These are phyloP conservation scores for Malassezia slooffiae DNA, from an alignment of 1,284 basidiomycete species.

Conservation along the genomic window DNA sequence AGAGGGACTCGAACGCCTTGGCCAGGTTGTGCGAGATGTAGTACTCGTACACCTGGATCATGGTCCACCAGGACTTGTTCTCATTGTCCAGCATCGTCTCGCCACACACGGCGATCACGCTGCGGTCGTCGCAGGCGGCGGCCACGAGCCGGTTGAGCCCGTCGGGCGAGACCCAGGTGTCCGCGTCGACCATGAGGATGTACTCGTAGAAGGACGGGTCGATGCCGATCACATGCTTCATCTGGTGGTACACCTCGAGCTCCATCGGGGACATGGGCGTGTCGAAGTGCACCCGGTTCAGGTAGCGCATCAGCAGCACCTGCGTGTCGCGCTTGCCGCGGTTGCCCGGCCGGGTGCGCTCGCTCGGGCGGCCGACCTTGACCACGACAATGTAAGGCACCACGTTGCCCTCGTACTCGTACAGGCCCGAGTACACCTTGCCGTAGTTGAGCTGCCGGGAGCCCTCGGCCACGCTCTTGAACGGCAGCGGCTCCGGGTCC, in stretches of 20 bases:
- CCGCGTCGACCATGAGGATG: slow-evolving; percentile 89
- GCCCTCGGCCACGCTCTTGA: slow-evolving; percentile 85
- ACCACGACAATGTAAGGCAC: slow-evolving; percentile 93
- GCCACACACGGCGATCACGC: slow-evolving; percentile 81
- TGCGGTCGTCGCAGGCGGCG: slow-evolving; percentile 75
- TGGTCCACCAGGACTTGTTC: slow-evolving; percentile 85
- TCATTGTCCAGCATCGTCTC: slow-evolving; percentile 82
- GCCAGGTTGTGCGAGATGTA: slow-evolving; percentile 62
- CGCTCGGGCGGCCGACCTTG: slow-evolving; percentile 90
- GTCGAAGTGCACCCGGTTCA: slow-evolving; percentile 98
- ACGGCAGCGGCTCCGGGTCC: slow-evolving; percentile 87
- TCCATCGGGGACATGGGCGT: slow-evolving; percentile 91
- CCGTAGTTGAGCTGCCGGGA: slow-evolving; percentile 95
- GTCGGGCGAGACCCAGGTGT: slow-evolving; percentile 71
- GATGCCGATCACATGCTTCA: slow-evolving; percentile 98
- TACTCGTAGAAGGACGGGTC: slow-evolving; percentile 98
- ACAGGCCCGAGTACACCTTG: slow-evolving; percentile 92
- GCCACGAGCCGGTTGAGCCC: slow-evolving; percentile 82
- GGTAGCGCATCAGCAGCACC: slow-evolving; percentile 88
- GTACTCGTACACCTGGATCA: slow-evolving; percentile 70
- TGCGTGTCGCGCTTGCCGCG: slow-evolving; percentile 63
- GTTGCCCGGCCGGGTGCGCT: slow-evolving; percentile 84
- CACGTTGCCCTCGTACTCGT: slow-evolving; percentile 86
- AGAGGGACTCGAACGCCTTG: slow-evolving; percentile 92
- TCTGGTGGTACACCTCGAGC: slow-evolving; percentile 95